These are phyloP conservation scores for Hypoxylon sp. DNA, from an alignment of 2,329 filamentous ascomycete genomes.

Conservation along the genomic window DNA sequence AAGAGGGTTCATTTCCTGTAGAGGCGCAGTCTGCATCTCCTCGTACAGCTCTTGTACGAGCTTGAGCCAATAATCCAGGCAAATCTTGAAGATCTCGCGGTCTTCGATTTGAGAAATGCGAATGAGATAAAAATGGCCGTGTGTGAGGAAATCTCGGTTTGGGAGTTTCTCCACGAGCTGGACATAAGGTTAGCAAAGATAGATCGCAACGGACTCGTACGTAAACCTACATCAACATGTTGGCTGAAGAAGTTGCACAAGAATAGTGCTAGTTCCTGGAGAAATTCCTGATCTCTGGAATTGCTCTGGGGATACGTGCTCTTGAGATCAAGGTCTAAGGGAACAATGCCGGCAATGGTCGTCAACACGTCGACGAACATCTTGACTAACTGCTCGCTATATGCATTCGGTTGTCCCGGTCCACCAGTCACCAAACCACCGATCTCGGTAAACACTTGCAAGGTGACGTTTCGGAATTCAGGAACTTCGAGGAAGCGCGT, in stretches of 20 bases:
- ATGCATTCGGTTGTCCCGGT: slow-evolving; percentile 75
- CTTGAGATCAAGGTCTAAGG: slow-evolving; percentile 89
- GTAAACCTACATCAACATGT: slow-evolving; percentile 78
- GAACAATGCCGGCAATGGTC: slow-evolving; percentile 93
- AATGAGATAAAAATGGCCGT: slow-evolving; percentile 98
- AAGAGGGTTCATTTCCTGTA: slow-evolving; percentile 92
- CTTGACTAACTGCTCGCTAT: slow-evolving; percentile 94
- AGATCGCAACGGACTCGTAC: background rate
- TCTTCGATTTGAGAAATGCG: slow-evolving; percentile 99
- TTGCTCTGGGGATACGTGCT: slow-evolving; percentile 92
- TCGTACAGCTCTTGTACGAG: slow-evolving; percentile 98
- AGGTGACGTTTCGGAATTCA: slow-evolving; percentile 95
- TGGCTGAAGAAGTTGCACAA: slow-evolving; percentile 97
- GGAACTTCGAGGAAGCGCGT: slow-evolving; percentile 92
- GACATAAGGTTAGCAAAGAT: slow-evolving; percentile 38
- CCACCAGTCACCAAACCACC: slow-evolving; percentile 89
- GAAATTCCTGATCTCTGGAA: slow-evolving; percentile 94
- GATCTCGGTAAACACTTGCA: slow-evolving; percentile 98
- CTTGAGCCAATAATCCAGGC: slow-evolving; percentile 98
- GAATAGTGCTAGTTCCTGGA: slow-evolving; percentile 96
- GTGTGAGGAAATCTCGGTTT: slow-evolving; percentile 92
- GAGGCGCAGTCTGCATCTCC: slow-evolving; percentile 96
- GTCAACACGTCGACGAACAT: slow-evolving; percentile 99
- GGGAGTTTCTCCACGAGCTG: slow-evolving; percentile 95
- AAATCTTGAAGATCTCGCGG: slow-evolving; percentile 99